Evolutionary conservation across 2,329 filamentous ascomycete species (phyloP).

Genomic region (Talaromyces sp.): DNA sequence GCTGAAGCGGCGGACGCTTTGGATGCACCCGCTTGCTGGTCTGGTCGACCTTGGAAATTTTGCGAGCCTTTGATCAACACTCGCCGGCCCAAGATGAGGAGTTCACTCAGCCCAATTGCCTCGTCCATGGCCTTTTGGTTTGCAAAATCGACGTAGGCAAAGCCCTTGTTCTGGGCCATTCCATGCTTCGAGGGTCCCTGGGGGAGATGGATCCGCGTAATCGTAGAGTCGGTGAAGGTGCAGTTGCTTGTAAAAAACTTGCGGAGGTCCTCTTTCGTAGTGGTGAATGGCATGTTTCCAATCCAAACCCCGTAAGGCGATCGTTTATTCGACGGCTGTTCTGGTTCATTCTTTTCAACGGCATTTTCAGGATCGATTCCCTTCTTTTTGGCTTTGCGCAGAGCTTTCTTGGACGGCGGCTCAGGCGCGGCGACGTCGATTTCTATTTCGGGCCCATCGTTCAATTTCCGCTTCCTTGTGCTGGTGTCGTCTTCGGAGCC

Average conservation of each 20-base stretch:
- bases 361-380: conserved; percentile 15
- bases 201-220: conserved; percentile 82
- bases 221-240: conserved; percentile 61
- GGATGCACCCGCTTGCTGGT: conserved; percentile 38
- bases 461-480: conserved; percentile 67
- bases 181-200: conserved; percentile 49
- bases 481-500: conserved; percentile 15
- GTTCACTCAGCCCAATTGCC: conserved; percentile 85
- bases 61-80: conserved; percentile 91
- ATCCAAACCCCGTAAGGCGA: conserved; percentile 91
- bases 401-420: conserved; percentile 89
- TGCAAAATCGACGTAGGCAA: conserved; percentile 91
- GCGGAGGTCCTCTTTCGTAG: conserved; percentile 69
- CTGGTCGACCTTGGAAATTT: conserved; percentile 83
- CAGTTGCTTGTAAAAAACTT: conserved; percentile 74
- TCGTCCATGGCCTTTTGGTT: conserved; percentile 63
- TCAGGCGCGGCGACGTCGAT: conserved; percentile 88
- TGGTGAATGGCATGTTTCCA: conserved; percentile 84
- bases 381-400: conserved; percentile 79
- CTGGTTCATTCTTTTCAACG: conserved; percentile 31
- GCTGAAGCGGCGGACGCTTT: conserved; percentile 31
- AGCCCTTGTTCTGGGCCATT: conserved; percentile 76
- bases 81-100: conserved; percentile 67
- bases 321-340: conserved; percentile 36
- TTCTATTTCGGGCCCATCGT: conserved; percentile 62